Percentiles rank a stretch among this genome's conserved stretches.
Conservation (phyloP, 768 basidiomycete species). For the Amylocystis lapponica region DNA sequence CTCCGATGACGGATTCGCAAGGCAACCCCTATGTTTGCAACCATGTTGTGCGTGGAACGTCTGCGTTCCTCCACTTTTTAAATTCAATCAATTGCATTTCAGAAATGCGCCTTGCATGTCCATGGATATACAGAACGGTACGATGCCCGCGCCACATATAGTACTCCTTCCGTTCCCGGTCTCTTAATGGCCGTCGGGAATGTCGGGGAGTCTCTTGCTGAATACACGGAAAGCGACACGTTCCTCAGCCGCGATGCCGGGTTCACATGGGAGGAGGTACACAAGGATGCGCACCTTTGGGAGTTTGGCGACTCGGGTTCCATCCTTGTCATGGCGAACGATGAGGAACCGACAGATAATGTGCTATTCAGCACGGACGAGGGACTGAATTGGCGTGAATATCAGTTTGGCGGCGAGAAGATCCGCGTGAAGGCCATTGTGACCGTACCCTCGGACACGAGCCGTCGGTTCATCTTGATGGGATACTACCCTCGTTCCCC, state of each 20-base stretch:
- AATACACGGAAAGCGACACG: conserved; percentile 86
- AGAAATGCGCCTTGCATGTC: conserved; percentile 85
- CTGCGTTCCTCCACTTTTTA: not conserved
- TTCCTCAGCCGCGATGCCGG: conserved; percentile 96
- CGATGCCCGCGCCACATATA: conserved; percentile 90
- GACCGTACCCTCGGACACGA: conserved; percentile 87
- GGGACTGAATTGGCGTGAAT: conserved; percentile 83
- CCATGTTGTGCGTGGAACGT: conserved; percentile 46
- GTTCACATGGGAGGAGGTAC: conserved; percentile 97
- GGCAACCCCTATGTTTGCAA: conserved; percentile 68
- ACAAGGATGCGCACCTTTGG: conserved; percentile 97
- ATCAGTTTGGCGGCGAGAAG: conserved; percentile 70
- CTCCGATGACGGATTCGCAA: conserved; percentile 72
- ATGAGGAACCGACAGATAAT: conserved; percentile 88
- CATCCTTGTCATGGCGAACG: conserved; percentile 88
- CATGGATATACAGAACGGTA: conserved; percentile 94
- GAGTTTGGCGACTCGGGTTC: conserved; percentile 98
- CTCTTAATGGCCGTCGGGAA: conserved; percentile 96
- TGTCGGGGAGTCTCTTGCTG: conserved; percentile 76
- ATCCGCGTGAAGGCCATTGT: conserved; percentile 73
- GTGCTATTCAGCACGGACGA: conserved; percentile 89
- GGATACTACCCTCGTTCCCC: conserved; percentile 48
- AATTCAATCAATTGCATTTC: not conserved
- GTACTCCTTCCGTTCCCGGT: conserved; percentile 87
- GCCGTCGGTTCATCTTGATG: conserved; percentile 83